Evolutionary conservation across 2,329 filamentous ascomycete species (phyloP).

Genomic region (Epichloe aotearoae): DNA sequence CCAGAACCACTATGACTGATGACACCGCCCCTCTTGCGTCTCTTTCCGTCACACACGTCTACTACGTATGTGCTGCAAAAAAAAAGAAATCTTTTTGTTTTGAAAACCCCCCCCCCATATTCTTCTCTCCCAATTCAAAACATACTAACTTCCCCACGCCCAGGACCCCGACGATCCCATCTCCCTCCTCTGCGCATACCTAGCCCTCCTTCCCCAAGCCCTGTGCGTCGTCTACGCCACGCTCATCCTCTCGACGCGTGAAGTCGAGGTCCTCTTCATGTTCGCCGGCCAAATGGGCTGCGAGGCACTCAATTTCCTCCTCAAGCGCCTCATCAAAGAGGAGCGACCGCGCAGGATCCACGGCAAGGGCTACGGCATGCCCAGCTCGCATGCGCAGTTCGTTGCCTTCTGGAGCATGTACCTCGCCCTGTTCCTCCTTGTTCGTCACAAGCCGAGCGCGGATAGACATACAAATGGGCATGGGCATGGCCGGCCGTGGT

Average conservation of each 20-base stretch:
- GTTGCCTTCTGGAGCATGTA: slow-evolving; percentile 83
- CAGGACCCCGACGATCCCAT: slow-evolving; percentile 76
- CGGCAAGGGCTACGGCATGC: slow-evolving; percentile 97
- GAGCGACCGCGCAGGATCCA: slow-evolving; percentile 73
- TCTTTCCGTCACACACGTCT: slow-evolving; percentile 86
- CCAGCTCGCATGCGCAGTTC: slow-evolving; percentile 86
- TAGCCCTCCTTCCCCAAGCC: slow-evolving; percentile 85
- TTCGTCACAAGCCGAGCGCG: slow-evolving; percentile 54
- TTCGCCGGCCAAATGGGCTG: slow-evolving; percentile 85
- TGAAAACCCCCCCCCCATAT: not conserved
- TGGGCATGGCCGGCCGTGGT: slow-evolving; percentile 33
- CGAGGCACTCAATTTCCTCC: slow-evolving; percentile 76
- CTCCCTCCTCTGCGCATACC: slow-evolving; percentile 88
- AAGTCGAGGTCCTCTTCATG: slow-evolving; percentile 79
- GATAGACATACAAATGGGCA: not conserved
- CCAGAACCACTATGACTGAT: slow-evolving; percentile 13
- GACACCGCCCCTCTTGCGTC: slow-evolving; percentile 55
- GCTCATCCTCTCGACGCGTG: slow-evolving; percentile 79
- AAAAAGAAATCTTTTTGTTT: too few relatives aligned
- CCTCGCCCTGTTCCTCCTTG: slow-evolving; percentile 68
- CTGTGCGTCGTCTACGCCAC: slow-evolving; percentile 84
- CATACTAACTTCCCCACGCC: not conserved
- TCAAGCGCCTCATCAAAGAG: slow-evolving; percentile 88
- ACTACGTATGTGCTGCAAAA: slow-evolving; percentile 54
- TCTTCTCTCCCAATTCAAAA: not conserved